A percentile compares a stretch with the other conserved stretches of the same genome.
phyloP scores from a whole-genome alignment of 192 early-diverging fungal species.

The Pilaira anomala region DNA sequence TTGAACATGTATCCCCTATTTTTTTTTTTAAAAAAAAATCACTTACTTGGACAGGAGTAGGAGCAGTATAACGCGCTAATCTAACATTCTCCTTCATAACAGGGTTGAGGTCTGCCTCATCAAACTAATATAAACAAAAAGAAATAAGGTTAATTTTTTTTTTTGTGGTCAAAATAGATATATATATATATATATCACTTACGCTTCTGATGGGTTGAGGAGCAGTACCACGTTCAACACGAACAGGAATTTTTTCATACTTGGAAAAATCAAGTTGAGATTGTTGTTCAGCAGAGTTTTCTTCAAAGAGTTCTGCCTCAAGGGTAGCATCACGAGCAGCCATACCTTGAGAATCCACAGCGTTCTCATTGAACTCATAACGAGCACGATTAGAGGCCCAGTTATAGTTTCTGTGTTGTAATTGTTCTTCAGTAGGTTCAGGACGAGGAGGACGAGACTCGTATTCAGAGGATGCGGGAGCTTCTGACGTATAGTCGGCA shows the following conservation, averaged over 20 bases:
- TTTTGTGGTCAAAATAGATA: background rate
- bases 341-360: conserved; percentile 52
- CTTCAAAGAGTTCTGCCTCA: conserved; percentile 65
- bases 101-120: conserved; percentile 59
- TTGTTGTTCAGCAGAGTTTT: conserved; percentile 49
- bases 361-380: conserved; percentile 53
- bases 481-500: background rate
- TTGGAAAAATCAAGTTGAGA: conserved; percentile 77
- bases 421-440: background rate
- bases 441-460: conserved; percentile 11
- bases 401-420: conserved; percentile 21
- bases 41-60: conserved; percentile 78
- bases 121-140: conserved; percentile 46
- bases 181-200: conserved; percentile 30
- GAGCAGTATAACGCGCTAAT: conserved; percentile 59
- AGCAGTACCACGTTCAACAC: conserved; percentile 56
- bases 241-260: conserved; percentile 69
- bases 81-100: conserved; percentile 64
- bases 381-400: conserved; percentile 50
- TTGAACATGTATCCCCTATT: background rate
- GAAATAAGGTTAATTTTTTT: background rate
- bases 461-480: background rate
- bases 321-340: conserved; percentile 57
- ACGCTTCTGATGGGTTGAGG: conserved; percentile 51
- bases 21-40: background rate